Evolutionary conservation across 257 asterid genomes (phyloP).

Genomic region (Scutellaria minor): DNA sequence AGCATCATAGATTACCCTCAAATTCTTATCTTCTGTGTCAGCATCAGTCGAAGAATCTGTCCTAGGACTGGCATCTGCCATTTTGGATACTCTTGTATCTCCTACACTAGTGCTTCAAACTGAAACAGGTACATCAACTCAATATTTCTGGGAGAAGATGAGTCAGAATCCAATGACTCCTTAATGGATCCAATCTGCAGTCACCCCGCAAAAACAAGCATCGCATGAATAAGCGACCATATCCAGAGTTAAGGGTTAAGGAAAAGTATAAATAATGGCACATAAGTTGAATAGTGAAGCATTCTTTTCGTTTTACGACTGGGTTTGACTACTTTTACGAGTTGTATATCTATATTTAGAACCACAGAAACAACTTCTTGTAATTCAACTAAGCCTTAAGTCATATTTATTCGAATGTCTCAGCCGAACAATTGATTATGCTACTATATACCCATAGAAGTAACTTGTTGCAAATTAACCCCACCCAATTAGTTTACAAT

Average conservation of each 20-base stretch:
- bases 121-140: slow-evolving; percentile 26
- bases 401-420: background rate
- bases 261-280: background rate
- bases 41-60: slow-evolving; percentile 91
- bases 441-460: background rate
- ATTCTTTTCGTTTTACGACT: background rate
- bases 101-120: slow-evolving; percentile 34
- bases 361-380: background rate
- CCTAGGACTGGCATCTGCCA: slow-evolving; percentile 88
- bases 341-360: background rate
- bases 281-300: slow-evolving; percentile 18
- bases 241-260: slow-evolving; percentile 5
- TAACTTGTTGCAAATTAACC: background rate
- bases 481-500: background rate
- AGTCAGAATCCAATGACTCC: slow-evolving; percentile 30
- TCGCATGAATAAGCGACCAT: slow-evolving; percentile 13
- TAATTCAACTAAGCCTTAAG: background rate
- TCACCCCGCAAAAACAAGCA: slow-evolving; percentile 24
- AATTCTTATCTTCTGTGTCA: slow-evolving; percentile 79
- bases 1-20: slow-evolving; percentile 51
- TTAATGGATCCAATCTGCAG: background rate
- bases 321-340: background rate
- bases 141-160: slow-evolving; percentile 31
- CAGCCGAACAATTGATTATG: background rate
- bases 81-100: slow-evolving; percentile 44